phyloP scores from a whole-genome alignment of 805 yeast genomes.

The Cyberlindnera bimundalis region DNA sequence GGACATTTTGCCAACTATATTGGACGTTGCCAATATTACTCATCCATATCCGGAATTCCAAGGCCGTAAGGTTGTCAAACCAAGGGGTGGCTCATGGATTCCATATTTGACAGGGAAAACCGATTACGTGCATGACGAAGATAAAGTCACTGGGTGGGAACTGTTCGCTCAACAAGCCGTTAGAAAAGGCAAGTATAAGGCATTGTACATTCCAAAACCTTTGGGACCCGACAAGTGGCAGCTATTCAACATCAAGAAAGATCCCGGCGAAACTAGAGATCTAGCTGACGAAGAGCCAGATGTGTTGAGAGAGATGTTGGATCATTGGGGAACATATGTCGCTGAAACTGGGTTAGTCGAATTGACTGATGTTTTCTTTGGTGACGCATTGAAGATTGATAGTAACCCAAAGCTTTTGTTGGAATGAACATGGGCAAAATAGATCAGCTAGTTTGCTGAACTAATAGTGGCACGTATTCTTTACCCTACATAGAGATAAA shows the following conservation, averaged over 20 bases:
- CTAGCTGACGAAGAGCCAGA: conserved; percentile 36
- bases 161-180: conserved; percentile 55
- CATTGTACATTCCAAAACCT: conserved; percentile 46
- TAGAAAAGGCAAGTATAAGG: conserved; percentile 47
- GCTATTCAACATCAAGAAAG: conserved; percentile 39
- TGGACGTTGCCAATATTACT: conserved; percentile 44
- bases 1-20: conserved; percentile 56
- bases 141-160: conserved; percentile 53
- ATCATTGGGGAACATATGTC: conserved; percentile 49
- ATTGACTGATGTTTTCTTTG: conserved; percentile 2
- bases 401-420: background rate
- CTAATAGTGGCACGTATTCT: too few relatives aligned
- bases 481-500: too few relatives aligned
- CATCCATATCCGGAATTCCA: conserved; percentile 41
- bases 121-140: conserved; percentile 32
- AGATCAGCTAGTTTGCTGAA: too few relatives aligned
- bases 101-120: conserved; percentile 32
- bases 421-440: too few relatives aligned
- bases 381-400: conserved; percentile 1
- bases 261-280: conserved; percentile 51
- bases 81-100: conserved; percentile 46
- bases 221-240: conserved; percentile 49
- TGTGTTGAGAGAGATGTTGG: conserved; percentile 38
- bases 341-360: conserved; percentile 49
- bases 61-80: conserved; percentile 41